Base-by-base conservation (phyloP, 768 basidiomycete species). In the Lentinula lateritia region DNA sequence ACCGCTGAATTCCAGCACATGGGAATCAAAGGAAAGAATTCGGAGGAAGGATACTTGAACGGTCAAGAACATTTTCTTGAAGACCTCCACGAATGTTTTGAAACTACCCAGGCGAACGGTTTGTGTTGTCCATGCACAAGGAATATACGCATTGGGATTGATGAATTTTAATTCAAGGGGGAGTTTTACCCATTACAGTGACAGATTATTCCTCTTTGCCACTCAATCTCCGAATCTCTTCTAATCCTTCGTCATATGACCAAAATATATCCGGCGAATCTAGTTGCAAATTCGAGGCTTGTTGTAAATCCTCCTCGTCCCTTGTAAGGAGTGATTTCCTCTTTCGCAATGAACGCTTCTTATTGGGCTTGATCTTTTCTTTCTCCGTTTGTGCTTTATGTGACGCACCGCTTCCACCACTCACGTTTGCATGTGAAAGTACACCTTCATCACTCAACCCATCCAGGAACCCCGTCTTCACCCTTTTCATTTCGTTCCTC, bases 211-310 rank as follows among this genome's bases (percentile, higher is more conserved):
- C 80, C 63, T 88, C 86, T 72, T 92, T 92, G 61, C 28, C 28
- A 28, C 80, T 79, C 5, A 81, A 77, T 67, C 84, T 82, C 60
- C 75, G 77, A 66, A 92, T 89, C 74, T 92, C 90, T 54, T 87
- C 85, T 55, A 86, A 62, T 2, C 90, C 90, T 63, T 92, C 89
- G 67, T 92, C 90, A 55, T 80, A 78, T 38, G 78, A 77, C 90
- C 90, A 92, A 68, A 91, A 92, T 60, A 52, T 62, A 43, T 67
- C 6, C 7, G 13, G 34, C 4, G 5, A 5, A 16, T 13, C 20
- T 12, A 52, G 12, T 32, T 63, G 16, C 69, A n/a, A 7, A n/a
- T 10, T 28, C 12, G 46, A 12, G 46, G 9, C 46, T 48, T 18
- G 46, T 48, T 48, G 46, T 18, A 20, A 48, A 9, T 20, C 7